These are phyloP conservation scores for Carex arenaria DNA, from an alignment of 202 grass and related monocot species.

Conservation along the genomic window DNA sequence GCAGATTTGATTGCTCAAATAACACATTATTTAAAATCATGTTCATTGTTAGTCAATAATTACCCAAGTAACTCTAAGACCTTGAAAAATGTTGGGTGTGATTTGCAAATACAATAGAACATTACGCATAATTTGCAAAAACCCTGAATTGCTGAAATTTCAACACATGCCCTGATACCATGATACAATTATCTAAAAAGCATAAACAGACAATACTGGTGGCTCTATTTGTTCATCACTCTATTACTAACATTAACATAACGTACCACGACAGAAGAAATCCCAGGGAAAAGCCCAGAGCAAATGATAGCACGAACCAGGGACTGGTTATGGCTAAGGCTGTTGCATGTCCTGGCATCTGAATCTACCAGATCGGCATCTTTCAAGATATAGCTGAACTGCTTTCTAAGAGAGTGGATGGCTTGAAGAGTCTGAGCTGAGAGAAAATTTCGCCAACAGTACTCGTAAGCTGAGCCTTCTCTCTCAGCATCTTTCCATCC, in stretches of 20 bases:
- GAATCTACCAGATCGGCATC: slow-evolving; percentile 68
- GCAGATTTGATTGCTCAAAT: background rate
- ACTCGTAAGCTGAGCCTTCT: slow-evolving; percentile 92
- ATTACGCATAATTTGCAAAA: background rate
- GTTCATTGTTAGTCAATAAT: background rate
- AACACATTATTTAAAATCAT: background rate
- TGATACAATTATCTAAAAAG: background rate
- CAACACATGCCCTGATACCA: background rate
- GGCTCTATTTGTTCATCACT: background rate
- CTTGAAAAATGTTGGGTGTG: background rate
- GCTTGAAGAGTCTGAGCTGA: slow-evolving; percentile 94
- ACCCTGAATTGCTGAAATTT: background rate
- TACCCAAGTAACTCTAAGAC: background rate
- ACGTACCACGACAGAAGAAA: slow-evolving; percentile 89
- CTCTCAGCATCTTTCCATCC: slow-evolving; percentile 97
- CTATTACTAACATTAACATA: background rate
- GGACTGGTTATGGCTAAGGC: slow-evolving; percentile 90
- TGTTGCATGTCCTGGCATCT: slow-evolving; percentile 62
- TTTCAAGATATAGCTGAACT: slow-evolving; percentile 91
- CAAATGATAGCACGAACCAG: slow-evolving; percentile 87
- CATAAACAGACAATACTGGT: background rate
- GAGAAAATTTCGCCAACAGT: slow-evolving; percentile 94
- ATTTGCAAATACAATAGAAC: background rate
- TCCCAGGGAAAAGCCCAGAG: slow-evolving; percentile 89
- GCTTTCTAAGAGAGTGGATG: slow-evolving; percentile 92